phyloP scores from a whole-genome alignment of 352 stramenopile genomes.

The Phytophthora podocarpi region DNA sequence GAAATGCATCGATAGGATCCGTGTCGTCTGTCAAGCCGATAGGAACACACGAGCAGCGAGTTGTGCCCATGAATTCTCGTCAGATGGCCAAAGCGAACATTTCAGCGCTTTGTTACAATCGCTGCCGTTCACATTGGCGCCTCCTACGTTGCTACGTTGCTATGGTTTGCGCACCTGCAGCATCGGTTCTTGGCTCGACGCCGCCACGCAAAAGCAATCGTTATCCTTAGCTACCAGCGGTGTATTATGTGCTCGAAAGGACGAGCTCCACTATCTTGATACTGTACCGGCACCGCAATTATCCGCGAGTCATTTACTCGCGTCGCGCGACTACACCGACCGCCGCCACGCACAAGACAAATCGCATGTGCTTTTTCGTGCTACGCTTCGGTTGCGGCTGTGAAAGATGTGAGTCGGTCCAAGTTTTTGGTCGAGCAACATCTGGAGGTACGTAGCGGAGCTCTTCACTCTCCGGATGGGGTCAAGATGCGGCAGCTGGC shows the following conservation, averaged over 20 bases:
- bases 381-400: slow-evolving; percentile 17
- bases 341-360: too few relatives aligned
- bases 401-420: slow-evolving; percentile 34
- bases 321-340: too few relatives aligned
- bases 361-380: slow-evolving; percentile 26
- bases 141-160: too few relatives aligned
- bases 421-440: slow-evolving; percentile 18
- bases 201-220: too few relatives aligned
- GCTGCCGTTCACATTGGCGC: background rate
- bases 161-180: too few relatives aligned
- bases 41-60: background rate
- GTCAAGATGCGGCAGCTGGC: slow-evolving; percentile 14
- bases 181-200: background rate
- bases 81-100: slow-evolving; percentile 20
- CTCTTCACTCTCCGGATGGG: slow-evolving; percentile 29
- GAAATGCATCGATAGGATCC: slow-evolving; percentile 1
- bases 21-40: background rate
- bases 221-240: too few relatives aligned
- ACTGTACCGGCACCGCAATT: too few relatives aligned
- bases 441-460: slow-evolving; percentile 23
- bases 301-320: too few relatives aligned
- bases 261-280: too few relatives aligned
- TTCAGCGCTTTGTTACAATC: slow-evolving; percentile 4
- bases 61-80: slow-evolving; percentile 13
- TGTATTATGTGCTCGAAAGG: too few relatives aligned